phyloP scores from a whole-genome alignment of 2,329 filamentous ascomycete genomes.

The Cladosporium halotolerans region DNA sequence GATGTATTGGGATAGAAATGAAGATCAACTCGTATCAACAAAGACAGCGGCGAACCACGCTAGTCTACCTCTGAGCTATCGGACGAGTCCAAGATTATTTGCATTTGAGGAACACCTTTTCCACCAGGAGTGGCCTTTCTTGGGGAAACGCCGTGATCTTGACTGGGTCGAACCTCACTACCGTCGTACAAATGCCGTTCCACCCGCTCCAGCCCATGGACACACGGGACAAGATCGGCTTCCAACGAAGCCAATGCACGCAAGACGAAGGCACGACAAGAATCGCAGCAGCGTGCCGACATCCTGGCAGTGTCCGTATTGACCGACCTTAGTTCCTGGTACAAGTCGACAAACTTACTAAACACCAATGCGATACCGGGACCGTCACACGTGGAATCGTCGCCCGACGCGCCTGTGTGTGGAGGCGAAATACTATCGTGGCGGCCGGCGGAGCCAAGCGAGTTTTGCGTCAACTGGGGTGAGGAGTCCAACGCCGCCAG shows the following conservation, averaged over 20 bases:
- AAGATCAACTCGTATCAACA: not conserved
- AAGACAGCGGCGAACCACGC: not conserved
- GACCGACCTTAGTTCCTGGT: not conserved
- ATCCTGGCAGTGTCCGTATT: not conserved
- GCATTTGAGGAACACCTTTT: not conserved
- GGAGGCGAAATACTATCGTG: not conserved
- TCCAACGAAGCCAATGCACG: not conserved
- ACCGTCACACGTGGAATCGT: not conserved
- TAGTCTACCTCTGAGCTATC: not conserved
- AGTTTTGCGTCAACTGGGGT: not conserved
- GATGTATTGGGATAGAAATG: not conserved
- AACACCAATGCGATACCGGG: not conserved
- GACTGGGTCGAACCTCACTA: not conserved
- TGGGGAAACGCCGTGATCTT: not conserved
- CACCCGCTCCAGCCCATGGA: not conserved
- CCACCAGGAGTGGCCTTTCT: not conserved
- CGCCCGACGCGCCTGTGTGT: not conserved
- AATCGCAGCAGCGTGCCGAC: not conserved
- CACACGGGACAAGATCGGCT: not conserved
- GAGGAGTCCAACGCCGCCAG: not conserved
- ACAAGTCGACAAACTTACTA: not conserved
- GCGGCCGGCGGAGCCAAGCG: not conserved
- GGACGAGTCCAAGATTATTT: not conserved
- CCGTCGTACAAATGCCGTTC: not conserved
- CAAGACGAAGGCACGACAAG: not conserved